These are phyloP conservation scores for Globisporangium yorkense DNA, from an alignment of 352 stramenopile genomes.

Conservation along the genomic window DNA sequence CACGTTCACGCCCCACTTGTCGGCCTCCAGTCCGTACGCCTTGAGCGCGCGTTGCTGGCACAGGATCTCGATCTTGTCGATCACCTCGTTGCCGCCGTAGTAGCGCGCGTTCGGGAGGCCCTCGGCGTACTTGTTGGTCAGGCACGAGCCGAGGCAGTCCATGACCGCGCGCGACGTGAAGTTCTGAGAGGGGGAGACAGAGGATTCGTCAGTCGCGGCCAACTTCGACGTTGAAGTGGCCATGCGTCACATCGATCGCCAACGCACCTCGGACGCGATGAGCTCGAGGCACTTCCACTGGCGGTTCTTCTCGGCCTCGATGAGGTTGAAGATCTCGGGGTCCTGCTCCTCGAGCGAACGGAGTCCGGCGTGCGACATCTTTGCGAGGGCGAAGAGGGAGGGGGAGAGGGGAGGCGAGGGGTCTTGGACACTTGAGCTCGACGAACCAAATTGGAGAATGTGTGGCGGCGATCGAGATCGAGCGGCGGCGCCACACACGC, in stretches of 20 bases:
- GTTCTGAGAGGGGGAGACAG: constrained; percentile 53
- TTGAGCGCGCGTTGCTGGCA: constrained; percentile 93
- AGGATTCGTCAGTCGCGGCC: not conserved
- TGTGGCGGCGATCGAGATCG: not conserved
- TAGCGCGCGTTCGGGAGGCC: constrained; percentile 94
- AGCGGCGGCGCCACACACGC: not conserved
- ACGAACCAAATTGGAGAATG: constrained; percentile 17
- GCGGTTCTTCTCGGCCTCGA: constrained; percentile 98
- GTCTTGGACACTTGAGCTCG: constrained; percentile 5
- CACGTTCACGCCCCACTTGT: constrained; percentile 98
- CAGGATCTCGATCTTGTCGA: constrained; percentile 95
- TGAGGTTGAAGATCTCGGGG: constrained; percentile 97
- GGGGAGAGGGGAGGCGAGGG: not conserved
- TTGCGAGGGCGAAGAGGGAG: constrained; percentile 1
- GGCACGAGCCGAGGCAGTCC: constrained; percentile 96
- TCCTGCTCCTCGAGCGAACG: constrained; percentile 92
- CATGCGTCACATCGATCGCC: not conserved
- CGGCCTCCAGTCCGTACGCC: constrained; percentile 89
- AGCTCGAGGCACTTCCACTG: constrained; percentile 98
- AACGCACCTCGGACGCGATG: constrained; percentile 93
- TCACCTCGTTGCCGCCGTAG: constrained; percentile 98
- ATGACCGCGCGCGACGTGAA: constrained; percentile 99
- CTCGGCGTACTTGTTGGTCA: constrained; percentile 99
- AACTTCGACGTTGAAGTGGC: constrained; percentile 12
- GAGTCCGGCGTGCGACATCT: constrained; percentile 67